Evolutionary conservation across 2,329 filamentous ascomycete genomes (phyloP).

Genomic region (Fusarium sp.): DNA sequence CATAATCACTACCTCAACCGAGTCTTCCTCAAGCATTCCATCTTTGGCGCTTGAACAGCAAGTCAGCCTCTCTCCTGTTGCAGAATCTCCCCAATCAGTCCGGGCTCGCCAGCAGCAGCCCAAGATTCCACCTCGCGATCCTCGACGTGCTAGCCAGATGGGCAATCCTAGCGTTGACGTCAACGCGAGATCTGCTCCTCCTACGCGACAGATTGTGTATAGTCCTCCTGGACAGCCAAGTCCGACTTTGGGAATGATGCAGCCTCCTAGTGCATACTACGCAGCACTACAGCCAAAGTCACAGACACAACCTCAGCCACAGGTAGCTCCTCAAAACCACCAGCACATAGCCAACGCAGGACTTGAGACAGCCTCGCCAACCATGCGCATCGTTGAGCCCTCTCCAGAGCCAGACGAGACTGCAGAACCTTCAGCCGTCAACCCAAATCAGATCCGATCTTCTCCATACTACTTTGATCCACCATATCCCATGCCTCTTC

Average conservation of each 20-base stretch:
- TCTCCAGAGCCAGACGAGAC: slow-evolving; percentile 48
- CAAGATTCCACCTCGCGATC: slow-evolving; percentile 43
- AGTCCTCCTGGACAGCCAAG: slow-evolving; percentile 55
- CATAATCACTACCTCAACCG: slow-evolving; percentile 47
- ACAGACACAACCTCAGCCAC: slow-evolving; percentile 4
- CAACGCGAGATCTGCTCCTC: slow-evolving; percentile 45
- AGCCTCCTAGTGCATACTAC: slow-evolving; percentile 25
- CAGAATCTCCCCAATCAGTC: slow-evolving; percentile 56
- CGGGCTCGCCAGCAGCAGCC: slow-evolving; percentile 48
- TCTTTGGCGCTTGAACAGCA: slow-evolving; percentile 35
- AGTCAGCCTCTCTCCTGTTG: slow-evolving; percentile 59
- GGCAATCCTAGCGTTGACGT: neutral
- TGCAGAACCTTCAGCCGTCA: slow-evolving; percentile 7
- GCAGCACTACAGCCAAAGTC: neutral
- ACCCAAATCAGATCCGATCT: slow-evolving; percentile 15
- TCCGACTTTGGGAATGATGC: slow-evolving; percentile 54
- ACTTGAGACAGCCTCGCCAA: slow-evolving; percentile 47
- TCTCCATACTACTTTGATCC: slow-evolving; percentile 41
- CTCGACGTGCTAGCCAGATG: slow-evolving; percentile 34
- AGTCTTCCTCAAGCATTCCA: slow-evolving; percentile 36
- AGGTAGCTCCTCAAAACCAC: slow-evolving; percentile 5
- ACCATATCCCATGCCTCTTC: slow-evolving; percentile 41
- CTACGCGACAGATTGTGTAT: slow-evolving; percentile 47
- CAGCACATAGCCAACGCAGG: slow-evolving; percentile 35
- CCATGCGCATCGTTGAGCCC: slow-evolving; percentile 52